Percentiles rank a stretch among this genome's conserved stretches.
phyloP scores from a whole-genome alignment of 495 filamentous ascomycete genomes.

The Neurospora hispaniola region DNA sequence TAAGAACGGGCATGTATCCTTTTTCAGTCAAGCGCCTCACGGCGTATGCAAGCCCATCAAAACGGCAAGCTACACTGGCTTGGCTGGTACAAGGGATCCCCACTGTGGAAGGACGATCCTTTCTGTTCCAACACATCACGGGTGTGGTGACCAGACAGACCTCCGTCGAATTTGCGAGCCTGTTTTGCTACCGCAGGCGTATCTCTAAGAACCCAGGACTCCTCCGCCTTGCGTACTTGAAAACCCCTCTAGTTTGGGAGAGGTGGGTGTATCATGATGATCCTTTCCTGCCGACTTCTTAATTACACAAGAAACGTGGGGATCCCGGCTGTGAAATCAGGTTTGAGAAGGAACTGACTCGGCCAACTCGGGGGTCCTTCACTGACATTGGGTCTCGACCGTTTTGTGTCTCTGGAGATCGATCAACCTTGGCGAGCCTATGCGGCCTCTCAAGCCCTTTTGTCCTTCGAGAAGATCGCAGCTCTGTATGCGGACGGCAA shows the following conservation, averaged over 20 bases:
- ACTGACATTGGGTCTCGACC: background rate
- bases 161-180: background rate
- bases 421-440: background rate
- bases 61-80: constrained; percentile 12
- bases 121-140: background rate
- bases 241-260: background rate
- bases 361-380: background rate
- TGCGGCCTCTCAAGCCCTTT: background rate
- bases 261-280: background rate
- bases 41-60: constrained; percentile 16
- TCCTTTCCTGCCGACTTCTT: background rate
- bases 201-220: background rate
- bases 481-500: constrained; percentile 6
- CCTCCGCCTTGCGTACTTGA: background rate
- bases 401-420: background rate
- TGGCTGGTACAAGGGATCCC: constrained; percentile 7
- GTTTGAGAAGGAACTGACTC: background rate
- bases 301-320: background rate
- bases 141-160: background rate
- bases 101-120: background rate
- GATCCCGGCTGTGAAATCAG: background rate
- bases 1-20: constrained; percentile 20
- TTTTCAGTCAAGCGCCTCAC: constrained; percentile 18
- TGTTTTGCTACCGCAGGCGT: background rate
- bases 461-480: background rate